Evolutionary conservation across 331 rosid genomes (phyloP), one percentile per base, ranked within the genome.

Genomic region (Malus hybrid): DNA sequence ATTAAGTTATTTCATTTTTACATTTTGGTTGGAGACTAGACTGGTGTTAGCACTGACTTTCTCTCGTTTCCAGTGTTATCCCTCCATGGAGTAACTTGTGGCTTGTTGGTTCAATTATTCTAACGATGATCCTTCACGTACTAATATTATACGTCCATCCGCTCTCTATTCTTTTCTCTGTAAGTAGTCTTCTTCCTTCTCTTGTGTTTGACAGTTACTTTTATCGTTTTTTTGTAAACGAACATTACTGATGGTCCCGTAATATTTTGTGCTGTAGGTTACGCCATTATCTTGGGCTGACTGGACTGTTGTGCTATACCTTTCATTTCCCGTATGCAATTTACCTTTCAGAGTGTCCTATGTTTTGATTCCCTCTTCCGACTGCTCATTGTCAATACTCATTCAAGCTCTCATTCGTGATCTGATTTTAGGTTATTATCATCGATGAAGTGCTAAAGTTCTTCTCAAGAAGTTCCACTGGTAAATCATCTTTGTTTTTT

Each of bases 21-120:
- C 48, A 65, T 39, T 64, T 65, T n/a, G 28, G 11, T 42, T 73
- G 55, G 29, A 28, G 33, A 28, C 13, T 42, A 61, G 39, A 57
- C 54, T 34, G 64, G 32, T 55, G 31, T 15, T 55, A 29, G 31
- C 67, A 39, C 68, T 81, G 75, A 79, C 60, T 50, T 59, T 75
- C 73, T 73, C 27, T 72, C 24, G 67, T 72, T 64, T 83, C 70
- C 84, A 93, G 97, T 83, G 96, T 92, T 70, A 89, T 94, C 81
- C 97, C 96, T 81, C 99, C 99, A 33, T 90, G 99, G 97, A 94
- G 97, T 86, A 94, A 94, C 75, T 54, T 90, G 80, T 94, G 99
- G 99, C 99, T 94, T 68, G 92, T 92, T 77, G 99, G 75, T 80
- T 94, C 99, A 46, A 94, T 94, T 83, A 79, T 94, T 75, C 61